Base-by-base conservation (phyloP, 371 early-diverging fungal species). In the Sporodiniella umbellata region DNA sequence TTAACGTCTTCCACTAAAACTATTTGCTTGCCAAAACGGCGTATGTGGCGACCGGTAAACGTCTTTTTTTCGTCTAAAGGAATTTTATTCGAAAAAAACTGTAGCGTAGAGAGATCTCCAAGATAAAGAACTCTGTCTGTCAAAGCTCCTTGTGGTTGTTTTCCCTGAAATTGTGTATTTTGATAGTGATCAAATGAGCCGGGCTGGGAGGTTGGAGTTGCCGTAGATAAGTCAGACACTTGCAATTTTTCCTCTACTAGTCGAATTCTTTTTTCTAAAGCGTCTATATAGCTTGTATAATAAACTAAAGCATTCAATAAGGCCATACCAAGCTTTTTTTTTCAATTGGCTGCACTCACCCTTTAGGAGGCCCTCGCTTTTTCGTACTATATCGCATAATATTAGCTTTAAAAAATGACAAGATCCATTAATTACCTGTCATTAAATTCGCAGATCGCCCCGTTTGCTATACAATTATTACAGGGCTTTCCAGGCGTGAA, bases 311-410 rank as follows among this genome's bases (percentile, higher is more conserved):
- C 21, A 21, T 40, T 40, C 40, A 40, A 19, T 37, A 37, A 37
- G 15, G 6, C 37, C n/a, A n/a, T 40, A 21, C 18, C 12, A 21
- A 19, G 7, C 10, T 35, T 35, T 0, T 40, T 15, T 37, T 11
- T 24, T 18, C 21, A 8, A 11, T 40, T 11, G 19, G 35, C 8
- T 21, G 6, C 40, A 7, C 40, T 46, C 53, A 62, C 58, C 83
- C 83, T 62, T 84, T 84, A 19, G 83, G 84, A 37, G 84, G 81
- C 8, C 84, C 82, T 48, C 84, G 62, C 37, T 81, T 77, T 39
- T 68, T 68, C 14, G 61, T 59, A 39, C 70, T 63, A 30, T 18
- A 51, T 18, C 25, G 33, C 38, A 40, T 24, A 21, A 33, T 26
- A 14, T 10, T 55, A 54, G 51, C 19, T 46, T 57, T 14, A 37